These are phyloP conservation scores for Eucalyptus curtisii DNA, from an alignment of 345 rosid genomes.

Conservation along the genomic window DNA sequence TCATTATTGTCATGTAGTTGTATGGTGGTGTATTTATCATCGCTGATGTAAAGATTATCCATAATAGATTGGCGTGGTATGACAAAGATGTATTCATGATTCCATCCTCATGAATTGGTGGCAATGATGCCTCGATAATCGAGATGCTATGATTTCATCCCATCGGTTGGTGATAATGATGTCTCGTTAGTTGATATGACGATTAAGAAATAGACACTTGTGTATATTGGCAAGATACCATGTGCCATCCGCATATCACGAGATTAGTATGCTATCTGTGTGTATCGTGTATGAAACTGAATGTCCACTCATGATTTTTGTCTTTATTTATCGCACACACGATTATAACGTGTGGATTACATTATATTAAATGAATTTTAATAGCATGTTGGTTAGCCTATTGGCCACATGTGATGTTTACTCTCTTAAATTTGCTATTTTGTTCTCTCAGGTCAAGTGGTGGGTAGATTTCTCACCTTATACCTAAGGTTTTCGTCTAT, in stretches of 20 bases:
- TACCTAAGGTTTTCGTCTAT: neutral
- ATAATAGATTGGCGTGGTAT: fast-evolving
- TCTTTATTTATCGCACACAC: neutral
- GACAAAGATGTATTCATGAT: neutral
- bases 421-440: neutral
- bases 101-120: neutral
- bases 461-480: neutral
- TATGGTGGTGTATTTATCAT: fast-evolving
- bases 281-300: neutral
- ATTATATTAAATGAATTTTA: neutral
- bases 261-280: neutral
- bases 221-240: neutral
- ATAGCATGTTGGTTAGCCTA: neutral
- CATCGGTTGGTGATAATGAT: neutral
- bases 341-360: neutral
- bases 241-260: neutral
- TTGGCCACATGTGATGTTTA: neutral
- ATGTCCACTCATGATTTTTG: neutral
- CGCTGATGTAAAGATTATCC: neutral
- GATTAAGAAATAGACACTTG: neutral
- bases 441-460: neutral
- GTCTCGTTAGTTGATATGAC: fast-evolving
- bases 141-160: neutral
- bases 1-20: neutral
- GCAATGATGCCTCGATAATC: neutral